phyloP scores from a whole-genome alignment of 129 eudicot species.

The Tagetes patula region DNA sequence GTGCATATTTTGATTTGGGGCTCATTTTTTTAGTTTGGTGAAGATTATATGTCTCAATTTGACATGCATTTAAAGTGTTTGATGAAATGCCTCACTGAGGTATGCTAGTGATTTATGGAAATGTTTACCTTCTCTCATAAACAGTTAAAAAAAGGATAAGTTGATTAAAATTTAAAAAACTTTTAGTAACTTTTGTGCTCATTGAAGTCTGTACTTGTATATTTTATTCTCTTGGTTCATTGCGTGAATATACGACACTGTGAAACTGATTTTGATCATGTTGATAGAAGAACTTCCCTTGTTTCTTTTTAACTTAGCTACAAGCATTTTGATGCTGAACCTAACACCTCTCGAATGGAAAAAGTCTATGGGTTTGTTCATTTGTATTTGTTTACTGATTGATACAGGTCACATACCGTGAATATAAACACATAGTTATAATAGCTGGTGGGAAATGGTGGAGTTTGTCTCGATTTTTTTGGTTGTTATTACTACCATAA shows the following conservation, averaged over 20 bases:
- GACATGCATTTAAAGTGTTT: neutral
- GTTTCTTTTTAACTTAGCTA: neutral
- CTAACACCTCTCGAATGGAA: neutral
- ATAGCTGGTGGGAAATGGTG: conserved; percentile 22
- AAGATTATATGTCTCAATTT: neutral
- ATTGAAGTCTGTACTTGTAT: neutral
- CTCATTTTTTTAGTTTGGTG: neutral
- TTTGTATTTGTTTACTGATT: neutral
- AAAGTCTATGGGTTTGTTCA: neutral
- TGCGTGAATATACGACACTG: neutral
- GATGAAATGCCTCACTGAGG: conserved; percentile 5
- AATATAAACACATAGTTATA: neutral
- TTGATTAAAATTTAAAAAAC: neutral
- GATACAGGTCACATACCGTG: conserved; percentile 22
- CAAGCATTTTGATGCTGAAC: neutral
- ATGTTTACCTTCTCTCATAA: neutral
- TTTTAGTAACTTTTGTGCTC: neutral
- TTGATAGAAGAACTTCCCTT: neutral
- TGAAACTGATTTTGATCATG: neutral
- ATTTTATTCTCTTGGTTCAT: neutral
- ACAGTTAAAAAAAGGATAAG: neutral
- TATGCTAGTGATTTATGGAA: neutral
- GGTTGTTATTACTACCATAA: conserved; percentile 29
- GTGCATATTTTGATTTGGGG: neutral
- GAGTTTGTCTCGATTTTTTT: conserved; percentile 27